A percentile compares a stretch with the other conserved stretches of the same genome.
phyloP scores from a whole-genome alignment of 352 stramenopile species.

The Phytopythium mirpurense region DNA sequence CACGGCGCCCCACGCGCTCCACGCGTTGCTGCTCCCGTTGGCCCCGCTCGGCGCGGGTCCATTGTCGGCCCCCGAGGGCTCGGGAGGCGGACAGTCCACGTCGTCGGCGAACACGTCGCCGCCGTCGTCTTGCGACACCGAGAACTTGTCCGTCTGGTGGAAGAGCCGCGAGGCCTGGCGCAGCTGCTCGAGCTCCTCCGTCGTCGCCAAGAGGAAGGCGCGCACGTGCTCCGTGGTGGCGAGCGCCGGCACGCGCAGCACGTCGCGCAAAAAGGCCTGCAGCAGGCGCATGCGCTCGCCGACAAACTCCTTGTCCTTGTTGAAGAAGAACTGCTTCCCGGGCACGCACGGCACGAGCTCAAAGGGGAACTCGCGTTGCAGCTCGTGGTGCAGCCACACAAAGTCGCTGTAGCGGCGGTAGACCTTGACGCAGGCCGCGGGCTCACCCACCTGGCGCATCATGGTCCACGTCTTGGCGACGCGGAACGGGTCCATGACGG shows the following conservation, averaged over 20 bases:
- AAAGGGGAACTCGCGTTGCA: slow-evolving; percentile 65
- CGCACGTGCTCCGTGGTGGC: slow-evolving; percentile 63
- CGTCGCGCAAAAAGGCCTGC: slow-evolving; percentile 73
- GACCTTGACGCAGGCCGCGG: slow-evolving; percentile 72
- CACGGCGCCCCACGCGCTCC: slow-evolving; percentile 67
- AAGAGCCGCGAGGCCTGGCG: slow-evolving; percentile 32
- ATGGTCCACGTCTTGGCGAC: slow-evolving; percentile 76
- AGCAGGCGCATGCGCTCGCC: slow-evolving; percentile 75
- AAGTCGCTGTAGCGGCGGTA: slow-evolving; percentile 87
- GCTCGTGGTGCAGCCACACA: slow-evolving; percentile 71
- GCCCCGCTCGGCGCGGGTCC: slow-evolving; percentile 6
- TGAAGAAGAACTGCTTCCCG: slow-evolving; percentile 77
- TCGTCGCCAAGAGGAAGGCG: slow-evolving; percentile 71
- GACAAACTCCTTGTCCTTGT: slow-evolving; percentile 85
- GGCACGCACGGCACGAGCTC: slow-evolving; percentile 71
- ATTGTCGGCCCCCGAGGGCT: slow-evolving; percentile 22
- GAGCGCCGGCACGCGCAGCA: slow-evolving; percentile 64
- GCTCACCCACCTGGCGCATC: slow-evolving; percentile 63
- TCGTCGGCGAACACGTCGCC: slow-evolving; percentile 32
- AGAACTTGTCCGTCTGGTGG: slow-evolving; percentile 25
- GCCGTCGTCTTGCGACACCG: slow-evolving; percentile 19
- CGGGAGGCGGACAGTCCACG: slow-evolving; percentile 19
- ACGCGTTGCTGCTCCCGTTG: slow-evolving; percentile 30
- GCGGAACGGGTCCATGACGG: slow-evolving; percentile 51
- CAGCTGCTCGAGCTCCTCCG: slow-evolving; percentile 75